Evolutionary conservation across 148 eudicot species (phyloP), one percentile per base, ranked within the genome.

Genomic region (Vaccinium corymbosum): DNA sequence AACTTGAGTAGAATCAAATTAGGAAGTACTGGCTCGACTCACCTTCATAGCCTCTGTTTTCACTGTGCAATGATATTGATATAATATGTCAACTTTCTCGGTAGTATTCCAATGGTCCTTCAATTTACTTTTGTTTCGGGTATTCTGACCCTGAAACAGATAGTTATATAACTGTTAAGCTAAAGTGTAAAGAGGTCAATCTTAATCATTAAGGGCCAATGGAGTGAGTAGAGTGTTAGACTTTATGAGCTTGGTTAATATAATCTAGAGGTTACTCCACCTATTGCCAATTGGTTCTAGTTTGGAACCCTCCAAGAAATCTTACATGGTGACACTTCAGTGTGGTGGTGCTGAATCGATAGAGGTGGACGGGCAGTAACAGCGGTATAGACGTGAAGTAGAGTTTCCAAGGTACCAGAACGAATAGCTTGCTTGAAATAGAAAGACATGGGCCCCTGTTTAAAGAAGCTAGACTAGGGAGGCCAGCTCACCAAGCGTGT

Each of bases 321-420:
- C 46, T 42, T 42, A 42, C 46, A 42, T 42, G 12, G 27, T 68
- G 73, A 68, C 4, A 16, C 35, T 25, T 68, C 13, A 27, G 0
- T 12, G 38, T 3, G 73, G 35, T 68, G 73, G 38, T 68, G 73
- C 27, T 68, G 38, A 35, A 27, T 3, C 17, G 1, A 16, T 68
- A 3, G 73, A 68, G 73, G 73, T 68, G 32, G 73, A 68, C 38
- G 11, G 73, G 38, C n/a, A 2, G 53, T 75, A 46, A 73, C 19
- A 48, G 53, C 48, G 25, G 51, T 42, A 22, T 75, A 75, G 3
- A 68, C 16, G 11, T 19, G 53, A 1, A 42, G 14, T 20, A 38
- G 19, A 19, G 78, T 74, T 46, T 75, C 49, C 78, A 75, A 75
- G n/a, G 52, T 75, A 19, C 78, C 53, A 20, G 51, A 75, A 72